Base-by-base conservation (phyloP, 352 stramenopile genomes). In the Phytophthora quininea region DNA sequence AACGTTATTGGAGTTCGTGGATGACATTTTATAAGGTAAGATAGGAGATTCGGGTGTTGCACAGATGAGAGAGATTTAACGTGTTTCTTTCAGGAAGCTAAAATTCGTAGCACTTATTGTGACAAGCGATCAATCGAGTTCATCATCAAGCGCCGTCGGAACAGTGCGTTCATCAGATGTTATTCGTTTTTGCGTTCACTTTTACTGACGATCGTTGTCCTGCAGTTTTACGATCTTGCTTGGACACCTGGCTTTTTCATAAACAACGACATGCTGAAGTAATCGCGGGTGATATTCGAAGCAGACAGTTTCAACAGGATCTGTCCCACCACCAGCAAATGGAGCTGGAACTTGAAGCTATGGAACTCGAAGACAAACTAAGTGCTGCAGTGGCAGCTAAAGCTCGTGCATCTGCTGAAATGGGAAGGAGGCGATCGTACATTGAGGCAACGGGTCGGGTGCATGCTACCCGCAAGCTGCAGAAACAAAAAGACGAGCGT, bases 401-500 rank as follows among this genome's bases (percentile, higher is more conserved):
- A 43, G 59, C 73, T 11, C 68, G 64, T 3, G 51, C 74, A 24
- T 33, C 59, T 3, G 49, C 49, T 0, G 85, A 91, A 42, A 64
- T 58, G 2, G 71, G 65, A 32, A 72, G 64, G 0, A 69, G 70
- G 35, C 75, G 74, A 7, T 77, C 73, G 3, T 89, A 84, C 45
- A 73, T 84, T 30, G 73, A 82, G 24, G 74, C 76, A 2, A 81
- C 85, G 0, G 61, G 83, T 3, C 68, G 63, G 29, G 76, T 85
- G 1, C 64, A 82, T 35, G 70, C 64, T 11, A 77, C 69, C 35
- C 77, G 81, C 29, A 88, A 90, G 58, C 45, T 89, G 30, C 67
- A 76, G 12, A 69, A 81, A 50, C 80, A 91, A 48, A 73, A 86
- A 8, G 78, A 88, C 12, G 69, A 80, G n/a, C 81, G 85, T 19